Base-by-base conservation (phyloP, 345 rosid genomes). In the Eucalyptus virginea region DNA sequence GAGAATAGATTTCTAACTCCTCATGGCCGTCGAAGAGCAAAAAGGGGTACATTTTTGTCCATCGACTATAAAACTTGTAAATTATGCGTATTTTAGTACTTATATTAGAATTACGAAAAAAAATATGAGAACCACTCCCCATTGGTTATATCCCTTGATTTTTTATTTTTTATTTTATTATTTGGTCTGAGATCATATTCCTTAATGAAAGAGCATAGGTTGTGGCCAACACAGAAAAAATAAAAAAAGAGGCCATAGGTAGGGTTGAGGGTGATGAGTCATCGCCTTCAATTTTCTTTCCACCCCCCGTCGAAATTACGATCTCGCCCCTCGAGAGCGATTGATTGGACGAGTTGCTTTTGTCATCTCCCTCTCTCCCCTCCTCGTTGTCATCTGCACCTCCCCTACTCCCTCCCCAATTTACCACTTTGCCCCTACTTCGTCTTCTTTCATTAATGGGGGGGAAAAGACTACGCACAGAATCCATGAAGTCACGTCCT, bases 321-420 rank as follows among this genome's bases (percentile, higher is more conserved):
- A 86, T 87, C 65, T 11, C 14, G n/a, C 52, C 49, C 87, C 8
- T 60, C 65, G 91, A 91, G n/a, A 72, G 47, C 34, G 89, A 90
- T 86, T 89, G 92, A 92, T 89, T 88, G 88, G 93, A 92, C 91
- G 24, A 24, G 49, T 44, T 86, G 48, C 86, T 86, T 90, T 89
- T 72, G 50, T 85, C 89, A 42, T 48, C 87, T 77, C 60, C 37
- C 37, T 72, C 67, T n/a, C 37, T 26, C n/a, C 85, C 30, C 23
- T 45, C 87, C 88, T 72, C 86, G 87, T 86, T 58, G 85, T 91
- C 89, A 86, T 89, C 87, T 69, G 10, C 83, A 12, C 83, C 12
- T 47, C 49, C 62, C 51, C 87, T 24, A n/a, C 47, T 2, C 28
- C 83, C 5, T 11, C 5, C 28, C 2, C 1, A 37, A 21, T 26